Conservation (phyloP, 1,284 basidiomycete genomes). For the Ganoderma leucocontextum region DNA sequence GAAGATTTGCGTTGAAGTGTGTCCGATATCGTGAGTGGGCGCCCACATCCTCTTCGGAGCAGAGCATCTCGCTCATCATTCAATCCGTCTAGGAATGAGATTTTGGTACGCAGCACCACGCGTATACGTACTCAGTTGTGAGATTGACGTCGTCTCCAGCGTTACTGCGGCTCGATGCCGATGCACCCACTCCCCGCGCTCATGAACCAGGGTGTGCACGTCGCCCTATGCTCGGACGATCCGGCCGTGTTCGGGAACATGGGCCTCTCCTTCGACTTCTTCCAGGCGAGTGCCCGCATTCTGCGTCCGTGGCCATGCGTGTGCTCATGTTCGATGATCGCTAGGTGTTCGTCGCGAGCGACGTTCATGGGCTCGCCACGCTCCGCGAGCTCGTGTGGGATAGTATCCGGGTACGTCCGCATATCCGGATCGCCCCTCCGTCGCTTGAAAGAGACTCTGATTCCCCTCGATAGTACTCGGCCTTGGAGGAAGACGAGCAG, state of each 20-base stretch:
- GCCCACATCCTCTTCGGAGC: neutral
- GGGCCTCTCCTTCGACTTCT: conserved; percentile 78
- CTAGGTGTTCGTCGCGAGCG: conserved; percentile 71
- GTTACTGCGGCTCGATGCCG: conserved; percentile 76
- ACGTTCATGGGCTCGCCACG: conserved; percentile 67
- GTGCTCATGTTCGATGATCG: neutral
- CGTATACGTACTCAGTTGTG: neutral
- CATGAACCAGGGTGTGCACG: conserved; percentile 73
- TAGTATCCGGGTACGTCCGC: conserved; percentile 61
- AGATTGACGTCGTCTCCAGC: conserved; percentile 45
- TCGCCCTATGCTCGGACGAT: conserved; percentile 78
- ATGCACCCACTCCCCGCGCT: conserved; percentile 76
- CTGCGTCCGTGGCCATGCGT: neutral
- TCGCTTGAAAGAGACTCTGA: neutral
- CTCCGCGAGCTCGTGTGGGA: conserved; percentile 68
- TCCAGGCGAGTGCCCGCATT: conserved; percentile 54
- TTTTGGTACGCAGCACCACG: conserved; percentile 54
- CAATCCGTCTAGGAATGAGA: conserved; percentile 61
- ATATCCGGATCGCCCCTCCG: conserved; percentile 11
- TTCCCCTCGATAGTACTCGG: conserved; percentile 54
- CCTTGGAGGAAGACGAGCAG: conserved; percentile 58
- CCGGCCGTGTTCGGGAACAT: conserved; percentile 81
- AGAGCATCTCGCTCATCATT: conserved; percentile 4
- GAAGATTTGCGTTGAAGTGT: conserved; percentile 73
- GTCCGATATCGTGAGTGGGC: conserved; percentile 71